Base-by-base conservation (phyloP, 495 filamentous ascomycete genomes). In the Neurospora sp. region DNA sequence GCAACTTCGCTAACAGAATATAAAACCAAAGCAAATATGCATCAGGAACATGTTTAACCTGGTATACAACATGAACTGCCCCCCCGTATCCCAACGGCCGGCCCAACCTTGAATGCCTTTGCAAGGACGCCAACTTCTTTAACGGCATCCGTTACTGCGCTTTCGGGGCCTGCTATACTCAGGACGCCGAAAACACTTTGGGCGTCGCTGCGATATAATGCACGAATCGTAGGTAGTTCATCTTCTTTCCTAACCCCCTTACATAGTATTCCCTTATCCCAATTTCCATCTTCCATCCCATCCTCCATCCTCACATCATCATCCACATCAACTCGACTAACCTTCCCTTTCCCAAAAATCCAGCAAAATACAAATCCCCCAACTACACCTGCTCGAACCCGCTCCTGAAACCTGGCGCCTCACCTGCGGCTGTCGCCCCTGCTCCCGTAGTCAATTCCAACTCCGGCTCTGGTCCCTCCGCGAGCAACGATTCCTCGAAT, bases 81-180 rank as follows among this genome's bases (percentile, higher is more conserved):
- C 69, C 69, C 1, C 34, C 37, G 42, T 66, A 66, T 66, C 19
- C 72, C 34, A 43, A 70, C 31, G 74, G 70, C 45, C 21, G 37
- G 2, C 73, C 71, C 15, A 71, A 78, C 69, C 15, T 71, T 19
- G 28, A 28, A 31, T 78, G 76, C 34, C 69, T 78, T 4, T 78
- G 76, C 69, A 66, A 42, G 69, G 71, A 76, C 4, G 17, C n/a
- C 66, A 69, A 73, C 40, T 78, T 78, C 39, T 38, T 69, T 5
- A 74, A 73, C 19, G 74, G 76, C 28, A 71, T 78, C 40, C 71
- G 73, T 8, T 74, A 78, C 40, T 78, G 76, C 69, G 69, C 73
- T 7, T n/a, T 10, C 24, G 11, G 45, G 42, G 28, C 76, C 39
- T 78, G 76, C 36, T 3, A 9, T 28, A 5, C 37, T 8, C n/a